Conservation (phyloP, 331 rosid genomes). For the Pyrus hybrid region DNA sequence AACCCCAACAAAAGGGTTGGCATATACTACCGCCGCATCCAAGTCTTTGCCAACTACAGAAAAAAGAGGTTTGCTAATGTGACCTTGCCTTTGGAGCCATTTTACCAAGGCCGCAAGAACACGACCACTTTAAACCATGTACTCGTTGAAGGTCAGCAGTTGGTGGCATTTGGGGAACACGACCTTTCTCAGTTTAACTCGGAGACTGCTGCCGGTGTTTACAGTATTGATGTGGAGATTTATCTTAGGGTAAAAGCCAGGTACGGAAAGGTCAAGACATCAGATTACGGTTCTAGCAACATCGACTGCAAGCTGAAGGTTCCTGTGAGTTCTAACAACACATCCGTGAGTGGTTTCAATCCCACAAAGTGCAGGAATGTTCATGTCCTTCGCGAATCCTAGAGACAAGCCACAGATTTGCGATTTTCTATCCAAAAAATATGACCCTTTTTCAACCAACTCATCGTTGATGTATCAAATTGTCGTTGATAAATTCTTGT, state of each 20-base stretch:
- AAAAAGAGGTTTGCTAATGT: not conserved
- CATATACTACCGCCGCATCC: slow-evolving; percentile 3
- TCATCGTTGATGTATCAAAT: too few relatives aligned
- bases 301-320: slow-evolving; percentile 29
- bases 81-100: not conserved
- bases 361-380: slow-evolving; percentile 15
- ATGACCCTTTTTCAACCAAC: not conserved
- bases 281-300: slow-evolving; percentile 9
- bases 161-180: slow-evolving; percentile 11
- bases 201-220: slow-evolving; percentile 29
- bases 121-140: slow-evolving; percentile 24
- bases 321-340: slow-evolving; percentile 11
- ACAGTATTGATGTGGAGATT: slow-evolving; percentile 42
- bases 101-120: slow-evolving; percentile 41
- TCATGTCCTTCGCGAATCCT: not conserved
- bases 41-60: not conserved
- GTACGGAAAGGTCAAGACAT: slow-evolving; percentile 15
- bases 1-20: slow-evolving; percentile 30
- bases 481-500: too few relatives aligned
- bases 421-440: not conserved
- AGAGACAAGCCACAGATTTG: not conserved
- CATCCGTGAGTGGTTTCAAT: not conserved
- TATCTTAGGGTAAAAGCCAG: slow-evolving; percentile 33
- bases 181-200: slow-evolving; percentile 13
- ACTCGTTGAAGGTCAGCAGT: slow-evolving; percentile 29